Base-by-base conservation (phyloP, 1,139 yeast species). In the Blastobotrys serpentis region DNA sequence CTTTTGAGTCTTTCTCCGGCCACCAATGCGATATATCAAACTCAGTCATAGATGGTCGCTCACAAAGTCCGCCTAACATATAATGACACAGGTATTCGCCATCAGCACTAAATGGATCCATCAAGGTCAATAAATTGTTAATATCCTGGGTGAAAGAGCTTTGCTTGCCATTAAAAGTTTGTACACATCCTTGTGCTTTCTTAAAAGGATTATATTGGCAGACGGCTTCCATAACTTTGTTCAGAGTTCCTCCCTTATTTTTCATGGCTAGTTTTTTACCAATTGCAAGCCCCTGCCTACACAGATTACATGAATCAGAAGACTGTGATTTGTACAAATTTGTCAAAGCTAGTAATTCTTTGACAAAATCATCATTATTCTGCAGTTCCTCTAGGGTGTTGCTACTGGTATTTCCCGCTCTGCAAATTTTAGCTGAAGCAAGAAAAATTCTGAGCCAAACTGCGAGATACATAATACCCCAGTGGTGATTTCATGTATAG, bases 31-130 rank as follows among this genome's bases (percentile, higher is more conserved):
- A 56, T 40, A 74, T 53, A 47, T 72, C 72, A 46, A 73, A 61
- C 23, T 62, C 56, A 2, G 76, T 78, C 2, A 74, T 62, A 19
- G 62, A 61, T 3, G 80, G 80, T 46, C 71, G 60, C 0, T 68
- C 59, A 59, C 77, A 74, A 43, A 70, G 68, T 7, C 56, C 55
- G 5, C 52, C 48, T 46, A 73, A 72, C 53, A 71, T 70, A 59
- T 67, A 75, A 56, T 73, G 67, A 58, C 82, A 77, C 59, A 72
- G 74, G 54, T 74, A 73, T 51, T 74, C 75, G 36, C 79, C 80
- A 57, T 77, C 81, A 33, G 70, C 61, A 57, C 47, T 62, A 2
- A 49, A 43, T 13, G 55, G 52, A 34, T 74, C 73, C 70, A 77
- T 75, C 43, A 72, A 54, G 29, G 69, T 69, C 38, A 76, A 59